Conservation (phyloP, 805 yeast species). For the Teunomyces kruisii region DNA sequence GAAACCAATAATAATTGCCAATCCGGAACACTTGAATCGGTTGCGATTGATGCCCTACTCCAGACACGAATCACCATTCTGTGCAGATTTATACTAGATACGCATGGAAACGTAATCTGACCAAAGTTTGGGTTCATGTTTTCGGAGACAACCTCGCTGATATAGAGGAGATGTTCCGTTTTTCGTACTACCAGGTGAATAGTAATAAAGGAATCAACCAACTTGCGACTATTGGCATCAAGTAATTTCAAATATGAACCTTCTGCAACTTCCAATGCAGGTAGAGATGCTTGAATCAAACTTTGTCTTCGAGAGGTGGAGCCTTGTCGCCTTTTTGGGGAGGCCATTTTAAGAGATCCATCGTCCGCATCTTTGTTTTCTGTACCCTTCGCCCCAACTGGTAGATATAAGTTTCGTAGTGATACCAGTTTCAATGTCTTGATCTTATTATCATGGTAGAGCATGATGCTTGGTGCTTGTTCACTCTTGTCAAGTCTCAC, state of each 20-base stretch:
- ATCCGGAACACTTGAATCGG: neutral
- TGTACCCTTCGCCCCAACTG: neutral
- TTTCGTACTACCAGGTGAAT: conserved; percentile 17
- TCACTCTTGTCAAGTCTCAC: neutral
- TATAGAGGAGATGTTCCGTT: conserved; percentile 21
- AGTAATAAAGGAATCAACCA: conserved; percentile 28
- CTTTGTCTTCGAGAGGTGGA: conserved; percentile 1
- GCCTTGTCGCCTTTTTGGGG: conserved; percentile 3
- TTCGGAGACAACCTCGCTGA: conserved; percentile 28
- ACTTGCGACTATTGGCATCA: conserved; percentile 12
- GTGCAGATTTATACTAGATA: conserved; percentile 7
- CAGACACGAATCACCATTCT: conserved; percentile 20
- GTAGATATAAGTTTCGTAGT: conserved; percentile 15
- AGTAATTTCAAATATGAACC: conserved; percentile 10
- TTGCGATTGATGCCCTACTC: conserved; percentile 10
- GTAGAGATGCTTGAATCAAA: neutral
- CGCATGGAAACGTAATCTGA: conserved; percentile 24
- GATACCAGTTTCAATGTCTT: conserved; percentile 14
- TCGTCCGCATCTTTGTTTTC: neutral
- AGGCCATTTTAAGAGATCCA: neutral
- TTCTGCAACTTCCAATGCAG: neutral
- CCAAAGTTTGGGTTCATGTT: conserved; percentile 28
- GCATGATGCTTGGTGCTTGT: neutral
- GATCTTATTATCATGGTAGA: conserved; percentile 13
- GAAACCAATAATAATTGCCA: conserved; percentile 23